Evolutionary conservation across 2,329 filamentous ascomycete genomes (phyloP).

Genomic region (Phoma herbarum): DNA sequence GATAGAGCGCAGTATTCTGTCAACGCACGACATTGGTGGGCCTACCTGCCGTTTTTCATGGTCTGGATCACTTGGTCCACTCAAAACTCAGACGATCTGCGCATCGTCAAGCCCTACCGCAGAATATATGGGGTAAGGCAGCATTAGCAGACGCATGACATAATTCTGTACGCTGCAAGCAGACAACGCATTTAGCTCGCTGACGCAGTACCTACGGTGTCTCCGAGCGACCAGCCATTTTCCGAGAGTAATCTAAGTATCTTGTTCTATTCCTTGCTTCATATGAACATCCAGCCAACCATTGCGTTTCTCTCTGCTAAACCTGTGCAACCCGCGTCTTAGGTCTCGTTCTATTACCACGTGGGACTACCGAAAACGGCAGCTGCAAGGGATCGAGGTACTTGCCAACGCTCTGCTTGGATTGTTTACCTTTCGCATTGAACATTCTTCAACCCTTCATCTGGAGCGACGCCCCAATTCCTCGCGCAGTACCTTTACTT

Average conservation of each 20-base stretch:
- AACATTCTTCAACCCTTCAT: conserved; percentile 10
- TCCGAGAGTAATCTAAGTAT: not conserved
- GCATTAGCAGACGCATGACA: conserved; percentile 1
- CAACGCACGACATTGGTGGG: not conserved
- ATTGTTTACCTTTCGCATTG: conserved; percentile 7
- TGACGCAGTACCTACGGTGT: conserved; percentile 3
- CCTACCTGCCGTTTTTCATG: not conserved
- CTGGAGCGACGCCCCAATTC: conserved; percentile 16
- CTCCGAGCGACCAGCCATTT: conserved; percentile 10
- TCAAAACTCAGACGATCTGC: not conserved
- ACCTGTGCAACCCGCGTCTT: conserved; percentile 3
- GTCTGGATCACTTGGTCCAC: conserved; percentile 5
- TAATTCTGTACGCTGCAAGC: not conserved
- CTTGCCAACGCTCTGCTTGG: conserved; percentile 5
- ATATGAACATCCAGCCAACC: conserved; percentile 5
- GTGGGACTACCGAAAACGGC: conserved; percentile 7
- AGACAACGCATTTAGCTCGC: conserved; percentile 2
- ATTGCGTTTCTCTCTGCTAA: not conserved
- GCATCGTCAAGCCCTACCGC: not conserved
- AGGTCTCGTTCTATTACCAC: conserved; percentile 11
- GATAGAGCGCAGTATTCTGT: conserved; percentile 8
- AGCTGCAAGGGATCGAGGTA: conserved; percentile 15
- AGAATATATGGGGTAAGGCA: not conserved
- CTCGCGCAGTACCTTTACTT: conserved; percentile 7
- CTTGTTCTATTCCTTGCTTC: conserved; percentile 13